Evolutionary conservation across 2,329 filamentous ascomycete species (phyloP).

Genomic region (Canariomyces notabilis): DNA sequence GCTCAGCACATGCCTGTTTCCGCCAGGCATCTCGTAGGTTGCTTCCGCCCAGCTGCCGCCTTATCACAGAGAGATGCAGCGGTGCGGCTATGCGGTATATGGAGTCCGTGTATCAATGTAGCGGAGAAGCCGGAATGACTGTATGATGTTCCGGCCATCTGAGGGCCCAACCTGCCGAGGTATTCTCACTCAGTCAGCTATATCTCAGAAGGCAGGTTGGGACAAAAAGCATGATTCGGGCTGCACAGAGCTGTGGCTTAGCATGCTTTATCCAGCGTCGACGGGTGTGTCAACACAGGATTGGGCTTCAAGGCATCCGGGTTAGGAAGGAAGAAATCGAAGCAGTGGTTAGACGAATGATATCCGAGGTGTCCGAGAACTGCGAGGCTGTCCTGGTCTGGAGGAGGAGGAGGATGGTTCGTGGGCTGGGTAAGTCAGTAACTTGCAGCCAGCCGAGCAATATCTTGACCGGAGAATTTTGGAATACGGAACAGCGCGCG

Average conservation of each 20-base stretch:
- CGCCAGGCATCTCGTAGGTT: neutral
- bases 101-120: constrained; percentile 4
- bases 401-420: constrained; percentile 41
- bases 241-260: constrained; percentile 16
- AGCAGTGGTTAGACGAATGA: no score
- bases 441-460: constrained; percentile 4
- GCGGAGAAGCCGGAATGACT: constrained; percentile 3
- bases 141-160: neutral
- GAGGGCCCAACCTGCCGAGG: neutral
- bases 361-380: neutral
- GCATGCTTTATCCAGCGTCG: constrained; percentile 9
- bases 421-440: constrained; percentile 23
- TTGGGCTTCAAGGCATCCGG: neutral
- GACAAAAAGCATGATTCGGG: constrained; percentile 8
- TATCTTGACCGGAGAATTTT: constrained; percentile 1
- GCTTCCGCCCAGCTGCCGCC: constrained; percentile 6
- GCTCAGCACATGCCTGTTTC: constrained; percentile 19
- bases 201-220: neutral
- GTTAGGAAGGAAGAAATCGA: no score
- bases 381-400: constrained; percentile 5
- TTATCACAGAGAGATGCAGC: constrained; percentile 7
- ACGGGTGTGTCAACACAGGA: neutral
- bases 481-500: constrained; percentile 10
- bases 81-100: constrained; percentile 9
- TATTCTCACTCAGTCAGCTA: constrained; percentile 7